Percentiles rank a stretch among this genome's conserved stretches.
These are phyloP conservation scores for Eremothecium cymbalariae DNA, from an alignment of 1,139 yeast genomes.

Conservation along the genomic window DNA sequence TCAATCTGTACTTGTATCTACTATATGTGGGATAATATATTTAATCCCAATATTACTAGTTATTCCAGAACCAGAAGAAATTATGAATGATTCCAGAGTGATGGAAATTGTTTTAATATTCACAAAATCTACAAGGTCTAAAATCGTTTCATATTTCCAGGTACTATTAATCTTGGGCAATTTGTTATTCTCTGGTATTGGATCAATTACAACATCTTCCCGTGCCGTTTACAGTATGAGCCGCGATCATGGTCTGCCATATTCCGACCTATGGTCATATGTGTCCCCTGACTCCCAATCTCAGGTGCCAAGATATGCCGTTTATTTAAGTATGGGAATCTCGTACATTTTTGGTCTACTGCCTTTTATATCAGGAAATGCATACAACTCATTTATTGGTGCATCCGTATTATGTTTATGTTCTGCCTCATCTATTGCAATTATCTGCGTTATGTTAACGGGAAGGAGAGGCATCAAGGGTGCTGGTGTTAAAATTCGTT, in stretches of 20 bases:
- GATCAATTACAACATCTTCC: constrained; percentile 77
- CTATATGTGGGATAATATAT: constrained; percentile 61
- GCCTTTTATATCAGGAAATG: constrained; percentile 63
- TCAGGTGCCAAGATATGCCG: constrained; percentile 66
- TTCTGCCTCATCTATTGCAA: constrained; percentile 71
- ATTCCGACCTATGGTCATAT: constrained; percentile 53
- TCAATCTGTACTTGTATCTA: constrained; percentile 54
- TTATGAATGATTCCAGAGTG: constrained; percentile 56
- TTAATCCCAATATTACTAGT: constrained; percentile 64
- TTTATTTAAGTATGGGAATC: constrained; percentile 58
- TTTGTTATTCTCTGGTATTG: constrained; percentile 67
- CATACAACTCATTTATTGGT: constrained; percentile 79
- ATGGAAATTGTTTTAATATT: constrained; percentile 54
- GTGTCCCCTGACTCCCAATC: constrained; percentile 50
- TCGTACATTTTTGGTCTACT: constrained; percentile 55
- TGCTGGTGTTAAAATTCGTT: constrained; percentile 60
- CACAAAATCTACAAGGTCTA: constrained; percentile 61
- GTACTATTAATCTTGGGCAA: constrained; percentile 64
- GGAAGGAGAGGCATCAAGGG: constrained; percentile 58
- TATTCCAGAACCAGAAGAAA: constrained; percentile 50
- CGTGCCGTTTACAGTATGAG: constrained; percentile 83
- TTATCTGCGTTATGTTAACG: constrained; percentile 52
- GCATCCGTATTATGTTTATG: constrained; percentile 76
- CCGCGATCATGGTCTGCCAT: constrained; percentile 82
- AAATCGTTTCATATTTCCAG: constrained; percentile 56